A percentile compares a stretch with the other conserved stretches of the same genome.
Conservation (phyloP, 768 basidiomycete genomes). For the Myochromella boudieri region DNA sequence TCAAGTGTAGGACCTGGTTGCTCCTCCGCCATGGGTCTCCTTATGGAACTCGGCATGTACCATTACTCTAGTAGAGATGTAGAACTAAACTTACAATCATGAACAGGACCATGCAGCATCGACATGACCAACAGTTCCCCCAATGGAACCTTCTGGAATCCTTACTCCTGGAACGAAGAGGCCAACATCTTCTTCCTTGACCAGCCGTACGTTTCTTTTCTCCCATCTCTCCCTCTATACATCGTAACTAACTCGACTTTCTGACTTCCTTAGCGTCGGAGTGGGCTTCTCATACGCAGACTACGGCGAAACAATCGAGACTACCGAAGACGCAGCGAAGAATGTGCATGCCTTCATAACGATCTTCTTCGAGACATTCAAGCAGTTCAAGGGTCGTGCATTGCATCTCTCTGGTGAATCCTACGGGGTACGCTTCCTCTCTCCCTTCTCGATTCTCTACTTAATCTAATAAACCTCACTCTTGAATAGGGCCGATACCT, state of each 20-base stretch:
- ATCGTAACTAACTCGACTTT: not conserved
- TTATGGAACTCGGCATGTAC: slow-evolving; percentile 72
- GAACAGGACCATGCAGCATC: slow-evolving; percentile 45
- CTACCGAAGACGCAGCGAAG: slow-evolving; percentile 78
- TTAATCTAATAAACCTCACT: too few species aligned
- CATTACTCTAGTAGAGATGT: too few species aligned
- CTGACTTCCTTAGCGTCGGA: slow-evolving; percentile 54
- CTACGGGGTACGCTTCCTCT: slow-evolving; percentile 53
- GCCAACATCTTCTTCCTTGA: slow-evolving; percentile 74
- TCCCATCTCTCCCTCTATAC: not conserved
- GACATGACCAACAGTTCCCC: slow-evolving; percentile 53
- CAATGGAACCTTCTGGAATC: slow-evolving; percentile 65
- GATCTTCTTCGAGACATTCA: slow-evolving; percentile 81
- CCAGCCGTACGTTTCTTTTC: slow-evolving; percentile 43
- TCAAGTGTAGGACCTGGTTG: slow-evolving; percentile 50
- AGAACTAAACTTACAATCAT: too few species aligned
- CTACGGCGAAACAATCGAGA: slow-evolving; percentile 64
- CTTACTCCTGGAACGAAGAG: slow-evolving; percentile 63
- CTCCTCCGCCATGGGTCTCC: slow-evolving; percentile 56
- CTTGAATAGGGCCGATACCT: slow-evolving; percentile 61
- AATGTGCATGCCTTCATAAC: slow-evolving; percentile 74
- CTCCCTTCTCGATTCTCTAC: not conserved
- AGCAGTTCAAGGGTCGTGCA: slow-evolving; percentile 63
- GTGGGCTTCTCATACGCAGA: slow-evolving; percentile 76
- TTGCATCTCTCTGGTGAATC: slow-evolving; percentile 81